Evolutionary conservation across 352 stramenopile genomes (phyloP).

Genomic region (Globisporangium spinosum): DNA sequence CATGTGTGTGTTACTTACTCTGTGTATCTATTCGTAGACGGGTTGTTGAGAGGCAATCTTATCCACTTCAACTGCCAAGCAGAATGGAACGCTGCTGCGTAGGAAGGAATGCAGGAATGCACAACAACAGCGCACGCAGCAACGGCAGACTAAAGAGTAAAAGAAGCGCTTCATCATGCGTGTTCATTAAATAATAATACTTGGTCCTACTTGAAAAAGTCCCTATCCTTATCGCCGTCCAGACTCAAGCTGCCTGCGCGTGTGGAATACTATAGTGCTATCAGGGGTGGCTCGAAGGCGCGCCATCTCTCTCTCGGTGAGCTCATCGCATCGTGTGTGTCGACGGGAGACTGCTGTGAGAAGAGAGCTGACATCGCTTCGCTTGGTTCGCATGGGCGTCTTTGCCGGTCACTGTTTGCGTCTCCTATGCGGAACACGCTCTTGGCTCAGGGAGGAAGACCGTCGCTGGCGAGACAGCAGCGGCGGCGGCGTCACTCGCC

Average conservation of each 20-base stretch:
- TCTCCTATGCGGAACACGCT: conserved; percentile 33
- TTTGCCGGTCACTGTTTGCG: not conserved
- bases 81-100: too few relatives aligned
- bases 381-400: too few relatives aligned
- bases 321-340: too few relatives aligned
- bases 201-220: not conserved
- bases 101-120: too few relatives aligned
- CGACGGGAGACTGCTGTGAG: too few relatives aligned
- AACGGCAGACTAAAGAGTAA: too few relatives aligned
- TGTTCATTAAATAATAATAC: conserved; percentile 12
- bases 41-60: not conserved
- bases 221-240: not conserved
- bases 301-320: too few relatives aligned
- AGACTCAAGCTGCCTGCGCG: conserved; percentile 2
- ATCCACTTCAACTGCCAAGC: too few relatives aligned
- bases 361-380: too few relatives aligned
- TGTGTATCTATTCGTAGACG: not conserved
- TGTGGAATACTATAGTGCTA: conserved; percentile 9
- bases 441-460: conserved; percentile 24
- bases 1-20: not conserved
- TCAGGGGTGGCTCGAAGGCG: not conserved
- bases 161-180: too few relatives aligned
- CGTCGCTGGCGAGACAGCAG: conserved; percentile 1
- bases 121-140: too few relatives aligned
- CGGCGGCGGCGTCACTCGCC: not conserved